Conservation (phyloP, 208 protist genomes). For the Wallacemonas sp. region DNA sequence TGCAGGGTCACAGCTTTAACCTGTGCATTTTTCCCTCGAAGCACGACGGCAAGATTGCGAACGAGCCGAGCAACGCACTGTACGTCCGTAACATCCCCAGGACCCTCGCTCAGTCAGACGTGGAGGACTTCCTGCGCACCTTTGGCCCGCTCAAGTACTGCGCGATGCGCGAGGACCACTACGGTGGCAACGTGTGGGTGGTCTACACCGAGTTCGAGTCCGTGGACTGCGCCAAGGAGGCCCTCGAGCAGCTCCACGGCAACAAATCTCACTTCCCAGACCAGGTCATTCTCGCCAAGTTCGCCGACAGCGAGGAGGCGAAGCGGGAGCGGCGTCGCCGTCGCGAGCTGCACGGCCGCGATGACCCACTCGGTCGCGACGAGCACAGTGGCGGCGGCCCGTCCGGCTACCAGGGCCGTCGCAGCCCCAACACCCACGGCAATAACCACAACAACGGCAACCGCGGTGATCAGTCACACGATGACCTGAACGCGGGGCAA, state of each 20-base stretch:
- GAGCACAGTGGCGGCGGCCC: neutral
- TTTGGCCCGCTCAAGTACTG: constrained; percentile 84
- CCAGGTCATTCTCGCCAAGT: constrained; percentile 79
- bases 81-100: constrained; percentile 86
- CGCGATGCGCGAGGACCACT: constrained; percentile 87
- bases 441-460: constrained; percentile 9
- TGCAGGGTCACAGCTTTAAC: constrained; percentile 69
- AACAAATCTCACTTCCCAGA: constrained; percentile 66
- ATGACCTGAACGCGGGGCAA: too few relatives aligned
- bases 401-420: neutral
- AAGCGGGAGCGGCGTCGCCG: constrained; percentile 78
- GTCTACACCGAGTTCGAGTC: constrained; percentile 84
- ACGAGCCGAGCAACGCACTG: constrained; percentile 53
- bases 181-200: constrained; percentile 80
- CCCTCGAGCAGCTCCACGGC: constrained; percentile 67
- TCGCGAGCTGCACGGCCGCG: constrained; percentile 40
- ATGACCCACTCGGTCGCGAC: neutral
- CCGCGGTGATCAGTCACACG: constrained; percentile 5
- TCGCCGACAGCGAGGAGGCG: constrained; percentile 76
- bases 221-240: constrained; percentile 57
- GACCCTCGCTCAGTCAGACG: constrained; percentile 47
- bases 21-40: constrained; percentile 87
- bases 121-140: constrained; percentile 66
- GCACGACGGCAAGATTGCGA: constrained; percentile 74
- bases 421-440: neutral